Conservation (phyloP, 1,139 yeast genomes). For the Kluyveromyces sp. region DNA sequence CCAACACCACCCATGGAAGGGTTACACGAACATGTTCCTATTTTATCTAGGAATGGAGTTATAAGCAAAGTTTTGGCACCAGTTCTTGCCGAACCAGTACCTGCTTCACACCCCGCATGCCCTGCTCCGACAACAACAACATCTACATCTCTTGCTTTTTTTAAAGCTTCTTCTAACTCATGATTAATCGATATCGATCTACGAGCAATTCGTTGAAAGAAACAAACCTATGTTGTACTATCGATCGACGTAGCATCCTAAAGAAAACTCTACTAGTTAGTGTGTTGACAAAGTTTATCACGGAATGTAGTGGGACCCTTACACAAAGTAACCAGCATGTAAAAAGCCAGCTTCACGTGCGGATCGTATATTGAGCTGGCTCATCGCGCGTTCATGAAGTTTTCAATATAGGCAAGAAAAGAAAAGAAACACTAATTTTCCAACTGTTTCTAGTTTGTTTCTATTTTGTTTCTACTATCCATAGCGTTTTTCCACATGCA, state of each 20-base stretch:
- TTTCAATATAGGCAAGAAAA: too few relatives aligned
- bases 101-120: constrained; percentile 98
- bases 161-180: constrained; percentile 34
- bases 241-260: too few relatives aligned
- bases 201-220: too few relatives aligned
- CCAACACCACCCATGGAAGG: constrained; percentile 99
- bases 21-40: constrained; percentile 94
- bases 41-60: constrained; percentile 66
- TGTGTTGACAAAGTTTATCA: too few relatives aligned
- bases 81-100: constrained; percentile 81
- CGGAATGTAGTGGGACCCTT: too few relatives aligned
- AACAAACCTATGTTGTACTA: too few relatives aligned
- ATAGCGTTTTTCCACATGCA: background rate
- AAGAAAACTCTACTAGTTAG: background rate
- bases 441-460: background rate
- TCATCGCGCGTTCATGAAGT: too few relatives aligned
- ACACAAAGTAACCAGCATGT: too few relatives aligned
- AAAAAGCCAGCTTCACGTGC: too few relatives aligned
- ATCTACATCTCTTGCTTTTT: constrained; percentile 40
- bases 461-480: background rate
- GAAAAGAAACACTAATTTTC: too few relatives aligned
- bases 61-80: constrained; percentile 69
- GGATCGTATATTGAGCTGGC: too few relatives aligned
- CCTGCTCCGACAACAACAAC: constrained; percentile 96
- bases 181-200: constrained; percentile 28